Base-by-base conservation (phyloP, 2,329 filamentous ascomycete species). In the Aspergillus quadricinctus region DNA sequence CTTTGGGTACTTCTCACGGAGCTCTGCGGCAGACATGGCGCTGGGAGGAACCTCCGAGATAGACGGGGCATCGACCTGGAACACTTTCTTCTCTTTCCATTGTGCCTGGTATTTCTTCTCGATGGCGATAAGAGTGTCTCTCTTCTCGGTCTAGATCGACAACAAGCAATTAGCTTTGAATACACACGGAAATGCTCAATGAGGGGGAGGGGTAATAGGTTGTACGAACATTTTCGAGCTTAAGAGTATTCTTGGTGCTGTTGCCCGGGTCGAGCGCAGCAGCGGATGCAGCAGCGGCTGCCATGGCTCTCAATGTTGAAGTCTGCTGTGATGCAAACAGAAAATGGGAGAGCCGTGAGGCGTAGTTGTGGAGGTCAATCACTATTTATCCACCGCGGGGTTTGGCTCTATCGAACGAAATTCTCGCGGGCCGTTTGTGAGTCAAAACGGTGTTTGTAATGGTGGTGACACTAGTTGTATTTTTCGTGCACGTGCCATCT, bases 41-140 rank as follows among this genome's bases (percentile, higher is more conserved):
- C 88, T 83, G 64, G 88, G 85, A 58, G 91, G 89, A 61, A 92
- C 83, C 65, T 97, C 92, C 61, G 82, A 77, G 52, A 86, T 85
- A 21, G 89, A 86, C 35, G 94, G 94, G 25, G 94, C 92, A 75
- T 97, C 81, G 66, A 87, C 83, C 75, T 97, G 83, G 82, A 97
- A 99, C 65, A 96, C 79, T 61, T 83, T 82, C 65, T 85, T 80
- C 57, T 89, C 81, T 69, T 88, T 84, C 91, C 91, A 96, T 83
- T 87, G 81, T 70, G 87, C 79, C 78, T 97, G 93, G 77, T 96
- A 97, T 72, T 92, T 92, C 79, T 94, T 95, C 79, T 97, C 93
- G 68, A 69, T 69, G 48, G 68, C 65, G 50, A 72, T 64, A 19
- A 72, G 59, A 54, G 66, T 63, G 52, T 68, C 65, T 66, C 66